Evolutionary conservation across 2,329 filamentous ascomycete species (phyloP).

Genomic region (Helotiales sp.): DNA sequence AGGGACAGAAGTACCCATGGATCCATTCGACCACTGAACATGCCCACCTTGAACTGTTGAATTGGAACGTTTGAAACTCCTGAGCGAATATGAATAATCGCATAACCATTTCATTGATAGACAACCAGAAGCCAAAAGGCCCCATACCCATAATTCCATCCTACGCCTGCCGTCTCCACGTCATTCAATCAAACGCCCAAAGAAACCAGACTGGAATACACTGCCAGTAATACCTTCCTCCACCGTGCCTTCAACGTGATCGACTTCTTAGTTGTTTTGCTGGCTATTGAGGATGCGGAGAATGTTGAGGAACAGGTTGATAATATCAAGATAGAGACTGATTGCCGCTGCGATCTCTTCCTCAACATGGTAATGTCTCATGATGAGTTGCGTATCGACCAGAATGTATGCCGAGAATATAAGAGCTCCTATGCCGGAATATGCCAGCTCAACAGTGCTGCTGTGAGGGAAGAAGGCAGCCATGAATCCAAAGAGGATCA

Average conservation of each 20-base stretch:
- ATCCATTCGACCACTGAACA: background rate
- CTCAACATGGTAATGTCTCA: conserved; percentile 96
- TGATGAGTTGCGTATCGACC: conserved; percentile 93
- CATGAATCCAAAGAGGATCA: conserved; percentile 94
- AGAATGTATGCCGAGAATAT: conserved; percentile 95
- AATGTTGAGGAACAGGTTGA: conserved; percentile 97
- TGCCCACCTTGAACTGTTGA: background rate
- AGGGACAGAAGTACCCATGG: background rate
- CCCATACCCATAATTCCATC: background rate
- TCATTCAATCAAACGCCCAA: background rate
- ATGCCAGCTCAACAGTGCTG: conserved; percentile 82
- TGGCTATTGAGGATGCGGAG: conserved; percentile 95
- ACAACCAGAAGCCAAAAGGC: background rate
- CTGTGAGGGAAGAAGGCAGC: conserved; percentile 84
- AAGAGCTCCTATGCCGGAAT: conserved; percentile 79
- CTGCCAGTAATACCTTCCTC: background rate
- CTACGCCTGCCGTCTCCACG: background rate
- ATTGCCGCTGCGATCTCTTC: conserved; percentile 97
- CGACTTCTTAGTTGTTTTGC: conserved; percentile 75
- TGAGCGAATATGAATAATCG: background rate
- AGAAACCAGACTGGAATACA: background rate
- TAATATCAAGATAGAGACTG: conserved; percentile 91
- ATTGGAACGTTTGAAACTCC: background rate
- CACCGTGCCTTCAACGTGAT: no score
- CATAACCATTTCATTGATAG: background rate